Conservation (phyloP, 225 moss, liverwort and hornwort species). For the Ulota crispa region DNA sequence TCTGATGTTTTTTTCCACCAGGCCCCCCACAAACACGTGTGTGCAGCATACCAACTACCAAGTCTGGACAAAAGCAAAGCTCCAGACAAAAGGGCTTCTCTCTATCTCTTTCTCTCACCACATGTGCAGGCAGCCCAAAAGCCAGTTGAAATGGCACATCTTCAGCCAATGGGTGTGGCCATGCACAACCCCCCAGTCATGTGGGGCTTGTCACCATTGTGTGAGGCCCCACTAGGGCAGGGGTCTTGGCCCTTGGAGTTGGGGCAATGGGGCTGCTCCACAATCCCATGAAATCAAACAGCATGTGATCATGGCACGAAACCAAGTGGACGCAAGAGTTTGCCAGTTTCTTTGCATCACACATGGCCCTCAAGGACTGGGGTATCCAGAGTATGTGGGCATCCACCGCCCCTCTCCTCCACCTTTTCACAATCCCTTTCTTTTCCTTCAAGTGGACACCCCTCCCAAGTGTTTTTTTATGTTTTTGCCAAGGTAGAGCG, state of each 20-base stretch:
- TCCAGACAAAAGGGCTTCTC: too few relatives aligned
- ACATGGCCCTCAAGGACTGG: neutral
- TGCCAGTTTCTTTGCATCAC: neutral
- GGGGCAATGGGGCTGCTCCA: neutral
- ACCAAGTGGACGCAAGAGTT: slow-evolving; percentile 23
- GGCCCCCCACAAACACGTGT: too few relatives aligned
- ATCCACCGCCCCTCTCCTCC: too few relatives aligned
- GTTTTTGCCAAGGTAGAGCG: too few relatives aligned
- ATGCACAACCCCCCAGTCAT: neutral
- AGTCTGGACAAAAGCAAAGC: neutral
- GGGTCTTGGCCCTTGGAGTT: too few relatives aligned
- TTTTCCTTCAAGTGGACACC: too few relatives aligned
- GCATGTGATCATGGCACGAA: slow-evolving; percentile 22
- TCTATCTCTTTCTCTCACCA: neutral
- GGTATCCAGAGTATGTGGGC: too few relatives aligned
- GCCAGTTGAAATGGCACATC: slow-evolving; percentile 33
- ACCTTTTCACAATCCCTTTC: too few relatives aligned
- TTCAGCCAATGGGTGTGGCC: neutral
- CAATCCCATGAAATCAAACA: slow-evolving; percentile 43
- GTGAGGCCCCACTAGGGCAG: slow-evolving; percentile 20
- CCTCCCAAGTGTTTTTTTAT: too few relatives aligned
- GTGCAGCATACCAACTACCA: too few relatives aligned
- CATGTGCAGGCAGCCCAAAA: neutral
- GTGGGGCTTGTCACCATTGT: slow-evolving; percentile 28
- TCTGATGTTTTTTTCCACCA: too few relatives aligned